Evolutionary conservation across 208 protist genomes (phyloP), one percentile per base, ranked within the genome.

Genomic region (Leishmania aethiopica): DNA sequence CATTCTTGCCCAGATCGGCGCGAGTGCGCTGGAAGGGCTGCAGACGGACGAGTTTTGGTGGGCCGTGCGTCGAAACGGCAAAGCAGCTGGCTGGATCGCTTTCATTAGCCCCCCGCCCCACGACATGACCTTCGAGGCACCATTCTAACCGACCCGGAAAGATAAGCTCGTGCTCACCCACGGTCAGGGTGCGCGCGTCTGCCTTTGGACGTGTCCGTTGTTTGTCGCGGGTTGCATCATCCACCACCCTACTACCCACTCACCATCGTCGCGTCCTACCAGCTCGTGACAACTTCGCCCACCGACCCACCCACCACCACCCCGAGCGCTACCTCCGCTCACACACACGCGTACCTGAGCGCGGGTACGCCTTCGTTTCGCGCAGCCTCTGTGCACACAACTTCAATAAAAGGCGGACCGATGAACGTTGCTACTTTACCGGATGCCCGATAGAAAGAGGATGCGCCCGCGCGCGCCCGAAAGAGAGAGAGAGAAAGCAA

Each of bases 51-150:
- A 75, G 17, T 95, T 96, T 78, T 76, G 88, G 64, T 69, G 86
- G 1, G 81, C 84, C 3, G 71, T 91, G 79, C 86, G 81, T 59
- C n/a, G 22, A 28, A 83, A 77, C 51, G 37, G 90, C 3, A 76
- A 72, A 59, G 35, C 42, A 10, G 87, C 84, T 11, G 40, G 86
- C 78, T 95, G 92, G 92, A 72, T 90, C 40, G 84, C 90, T 40
- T 84, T 95, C 60, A 75, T 95, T 25, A 92, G 90, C 10, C 89
- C 90, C 3, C 89, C 89, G 17, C 83, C 86, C 19, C 75, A 79
- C 8, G 82, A 83, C 28, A 70, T 69, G 10, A 62, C 51, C 13
- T 89, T 92, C 40, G 88, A 89, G 49, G 62, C 60, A 28, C 80
- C 81, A 60, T 89, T 88, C 76, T 78, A 37, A 53, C 3, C 2